A percentile compares a stretch with the other conserved stretches of the same genome.
phyloP scores from a whole-genome alignment of 2,329 filamentous ascomycete species.

The Aspergillus sp. region DNA sequence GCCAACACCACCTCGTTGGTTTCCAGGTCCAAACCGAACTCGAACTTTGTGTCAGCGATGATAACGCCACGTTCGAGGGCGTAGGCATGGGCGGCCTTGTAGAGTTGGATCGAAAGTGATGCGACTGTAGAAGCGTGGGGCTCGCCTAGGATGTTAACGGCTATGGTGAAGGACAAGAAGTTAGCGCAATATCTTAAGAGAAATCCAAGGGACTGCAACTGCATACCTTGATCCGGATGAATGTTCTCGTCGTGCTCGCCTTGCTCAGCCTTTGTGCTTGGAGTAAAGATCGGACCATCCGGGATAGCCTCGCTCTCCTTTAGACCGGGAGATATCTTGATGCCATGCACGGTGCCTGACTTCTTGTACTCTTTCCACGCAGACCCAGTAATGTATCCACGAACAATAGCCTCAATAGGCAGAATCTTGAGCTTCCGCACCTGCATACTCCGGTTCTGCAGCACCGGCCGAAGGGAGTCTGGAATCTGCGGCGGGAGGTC shows the following conservation, averaged over 20 bases:
- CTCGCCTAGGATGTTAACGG: conserved; percentile 55
- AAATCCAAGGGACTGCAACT: conserved; percentile 2
- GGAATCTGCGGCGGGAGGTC: conserved; percentile 46
- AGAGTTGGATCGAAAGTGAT: conserved; percentile 56
- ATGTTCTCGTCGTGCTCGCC: conserved; percentile 85
- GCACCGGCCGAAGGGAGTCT: conserved; percentile 41
- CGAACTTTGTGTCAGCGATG: conserved; percentile 70
- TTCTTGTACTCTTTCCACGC: conserved; percentile 73
- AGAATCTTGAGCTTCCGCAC: conserved; percentile 67
- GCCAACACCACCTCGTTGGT: conserved; percentile 64
- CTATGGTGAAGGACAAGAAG: conserved; percentile 19
- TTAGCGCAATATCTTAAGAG: background rate
- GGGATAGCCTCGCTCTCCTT: conserved; percentile 61
- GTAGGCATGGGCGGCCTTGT: conserved; percentile 44
- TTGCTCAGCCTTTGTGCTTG: conserved; percentile 73
- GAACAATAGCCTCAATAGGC: conserved; percentile 75
- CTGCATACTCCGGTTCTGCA: conserved; percentile 65
- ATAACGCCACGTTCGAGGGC: conserved; percentile 57
- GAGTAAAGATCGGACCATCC: conserved; percentile 63
- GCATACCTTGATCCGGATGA: conserved; percentile 54
- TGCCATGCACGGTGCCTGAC: conserved; percentile 70
- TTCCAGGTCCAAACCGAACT: conserved; percentile 61
- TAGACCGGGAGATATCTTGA: conserved; percentile 59
- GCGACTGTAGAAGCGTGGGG: conserved; percentile 58
- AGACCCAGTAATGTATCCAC: conserved; percentile 80